Evolutionary conservation across 2,329 filamentous ascomycete species (phyloP), one percentile per base, ranked within the genome.

Genomic region (Byssoonygena ceratinophila): DNA sequence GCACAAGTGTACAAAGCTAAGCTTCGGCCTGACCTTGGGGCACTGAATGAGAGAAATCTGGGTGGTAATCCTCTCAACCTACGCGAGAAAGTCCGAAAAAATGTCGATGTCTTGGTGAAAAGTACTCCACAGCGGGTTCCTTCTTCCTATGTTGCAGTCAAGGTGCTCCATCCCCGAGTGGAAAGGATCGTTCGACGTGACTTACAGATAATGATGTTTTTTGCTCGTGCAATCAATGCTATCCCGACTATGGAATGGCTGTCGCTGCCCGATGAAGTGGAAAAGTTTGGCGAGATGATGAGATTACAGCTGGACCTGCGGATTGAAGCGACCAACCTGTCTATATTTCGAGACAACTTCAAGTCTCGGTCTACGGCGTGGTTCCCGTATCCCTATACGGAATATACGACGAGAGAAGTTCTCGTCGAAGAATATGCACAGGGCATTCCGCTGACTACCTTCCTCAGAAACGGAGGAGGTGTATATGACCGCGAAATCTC

Each of bases 201-300:
- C 68, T 72, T 98, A 52, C 81, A 82, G 32, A 98, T 98, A 62
- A 98, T 98, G 92, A 77, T 74, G 7, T 88, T 94, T 71, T 96
- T 98, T 63, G 92, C 92, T 14, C 77, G 80, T 0, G 63, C 85
- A 4, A 82, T 98, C 59, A 94, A 97, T 68, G 72, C 79, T 1
- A 84, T 98, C 29, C 92, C 92, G 0, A 95, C 90, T 0, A 92
- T 98, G 64, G 88, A 97, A 68, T 98, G 92, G 92, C 76, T 98
- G 4, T 96, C 91, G 0, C 80, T 98, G 7, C 92, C 92, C 0
- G 91, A 96, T 60, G 92, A 98, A 66, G 92, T 97, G 2, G 71
- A 77, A 12, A 89, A 97, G 63, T 98, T 98, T 64, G 91, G 90
- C 22, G 86, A 94, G 65, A 98, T 98, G 92, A 98, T 98, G 92